These are phyloP conservation scores for Aspergillus cejpii DNA, from an alignment of 2,329 filamentous ascomycete species.

Conservation along the genomic window DNA sequence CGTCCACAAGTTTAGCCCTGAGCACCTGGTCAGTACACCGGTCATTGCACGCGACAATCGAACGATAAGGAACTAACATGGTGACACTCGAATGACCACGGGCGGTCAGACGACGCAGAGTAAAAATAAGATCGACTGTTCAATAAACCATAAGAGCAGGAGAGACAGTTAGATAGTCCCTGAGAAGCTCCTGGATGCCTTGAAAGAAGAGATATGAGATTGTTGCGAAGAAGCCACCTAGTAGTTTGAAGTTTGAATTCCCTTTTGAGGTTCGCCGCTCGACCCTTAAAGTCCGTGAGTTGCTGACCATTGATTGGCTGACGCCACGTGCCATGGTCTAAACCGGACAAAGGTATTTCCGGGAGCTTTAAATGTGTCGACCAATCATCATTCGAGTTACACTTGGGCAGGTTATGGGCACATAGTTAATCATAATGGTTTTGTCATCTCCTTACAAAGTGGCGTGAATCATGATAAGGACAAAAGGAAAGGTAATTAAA, in stretches of 20 bases:
- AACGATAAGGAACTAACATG: conserved; percentile 23
- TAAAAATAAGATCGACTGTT: conserved; percentile 6
- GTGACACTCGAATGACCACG: conserved; percentile 30
- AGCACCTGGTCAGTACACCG: conserved; percentile 10
- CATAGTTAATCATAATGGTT: no score
- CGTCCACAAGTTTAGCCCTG: conserved; percentile 82
- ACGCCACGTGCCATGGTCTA: conserved; percentile 13
- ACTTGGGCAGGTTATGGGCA: no score
- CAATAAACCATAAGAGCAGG: conserved; percentile 24
- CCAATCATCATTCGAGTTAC: neutral
- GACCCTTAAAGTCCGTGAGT: neutral
- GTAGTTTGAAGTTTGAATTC: conserved; percentile 24
- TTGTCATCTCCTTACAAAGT: neutral
- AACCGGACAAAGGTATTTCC: neutral
- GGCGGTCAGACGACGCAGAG: conserved; percentile 21
- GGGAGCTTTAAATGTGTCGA: neutral
- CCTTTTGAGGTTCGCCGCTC: conserved; percentile 19
- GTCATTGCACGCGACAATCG: conserved; percentile 7
- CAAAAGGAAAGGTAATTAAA: neutral
- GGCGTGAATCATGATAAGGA: neutral
- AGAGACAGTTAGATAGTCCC: conserved; percentile 4
- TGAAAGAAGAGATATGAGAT: conserved; percentile 3
- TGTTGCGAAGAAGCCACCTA: conserved; percentile 24
- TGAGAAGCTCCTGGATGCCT: neutral
- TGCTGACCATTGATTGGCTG: conserved; percentile 15